phyloP scores from a whole-genome alignment of 768 basidiomycete genomes.

The Serendipita sp. region DNA sequence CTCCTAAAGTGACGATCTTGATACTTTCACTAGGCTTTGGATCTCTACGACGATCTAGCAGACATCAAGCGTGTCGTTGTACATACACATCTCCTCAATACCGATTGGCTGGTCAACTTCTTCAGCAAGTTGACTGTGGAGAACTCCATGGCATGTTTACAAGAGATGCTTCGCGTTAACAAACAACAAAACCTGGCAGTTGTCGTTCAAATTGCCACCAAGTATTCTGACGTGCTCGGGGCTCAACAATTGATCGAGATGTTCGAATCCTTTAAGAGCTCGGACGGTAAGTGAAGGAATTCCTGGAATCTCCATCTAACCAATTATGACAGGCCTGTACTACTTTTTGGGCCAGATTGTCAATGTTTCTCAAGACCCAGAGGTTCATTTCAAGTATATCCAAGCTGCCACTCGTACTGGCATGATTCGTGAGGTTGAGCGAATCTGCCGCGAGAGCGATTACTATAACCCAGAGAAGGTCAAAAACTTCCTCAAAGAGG shows the following conservation, averaged over 20 bases:
- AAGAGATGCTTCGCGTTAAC: constrained; percentile 94
- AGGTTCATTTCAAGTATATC: constrained; percentile 99
- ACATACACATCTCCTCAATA: constrained; percentile 66
- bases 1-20: constrained; percentile 6
- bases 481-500: constrained; percentile 99
- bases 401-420: constrained; percentile 96
- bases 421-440: constrained; percentile 96
- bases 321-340: constrained; percentile 53
- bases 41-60: constrained; percentile 95
- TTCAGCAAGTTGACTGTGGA: constrained; percentile 95
- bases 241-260: constrained; percentile 96
- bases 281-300: constrained; percentile 46
- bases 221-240: constrained; percentile 95
- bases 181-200: constrained; percentile 95
- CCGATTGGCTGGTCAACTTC: constrained; percentile 95
- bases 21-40: constrained; percentile 53
- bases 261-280: constrained; percentile 95
- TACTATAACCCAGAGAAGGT: constrained; percentile 98
- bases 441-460: constrained; percentile 95
- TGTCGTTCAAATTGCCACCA: constrained; percentile 93
- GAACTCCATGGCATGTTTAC: constrained; percentile 87
- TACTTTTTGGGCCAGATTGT: constrained; percentile 98
- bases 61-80: constrained; percentile 98
- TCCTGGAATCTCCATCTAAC: not conserved
- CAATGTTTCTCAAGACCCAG: constrained; percentile 87